Evolutionary conservation across 2,329 filamentous ascomycete species (phyloP).

Genomic region (Microcyclospora pomicola): DNA sequence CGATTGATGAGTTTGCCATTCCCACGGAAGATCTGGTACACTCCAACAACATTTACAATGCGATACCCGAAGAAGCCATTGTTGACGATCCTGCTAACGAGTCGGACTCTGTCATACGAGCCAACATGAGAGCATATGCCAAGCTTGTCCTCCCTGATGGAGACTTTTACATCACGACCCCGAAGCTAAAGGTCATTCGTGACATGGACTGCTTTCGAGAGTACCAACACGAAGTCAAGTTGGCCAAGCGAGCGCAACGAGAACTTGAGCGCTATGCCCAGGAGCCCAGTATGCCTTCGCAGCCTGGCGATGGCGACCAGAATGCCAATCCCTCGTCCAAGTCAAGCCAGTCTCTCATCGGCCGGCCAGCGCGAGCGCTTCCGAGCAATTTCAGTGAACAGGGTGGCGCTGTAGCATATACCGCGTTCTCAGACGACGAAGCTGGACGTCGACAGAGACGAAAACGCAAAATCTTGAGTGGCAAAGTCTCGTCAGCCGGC

Average conservation of each 20-base stretch:
- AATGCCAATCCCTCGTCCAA: constrained; percentile 5
- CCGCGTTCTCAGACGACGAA: constrained; percentile 45
- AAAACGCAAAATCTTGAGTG: constrained; percentile 1
- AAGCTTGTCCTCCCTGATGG: constrained; percentile 62
- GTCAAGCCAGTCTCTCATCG: constrained; percentile 14
- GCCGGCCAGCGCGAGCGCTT: constrained; percentile 15
- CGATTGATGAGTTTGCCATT: neutral
- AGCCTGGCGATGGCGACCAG: constrained; percentile 12
- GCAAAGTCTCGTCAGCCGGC: constrained; percentile 34
- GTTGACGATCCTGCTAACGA: neutral
- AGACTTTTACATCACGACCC: constrained; percentile 66
- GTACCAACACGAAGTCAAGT: constrained; percentile 1
- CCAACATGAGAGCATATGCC: constrained; percentile 43
- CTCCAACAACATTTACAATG: no score
- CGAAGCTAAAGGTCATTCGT: constrained; percentile 54
- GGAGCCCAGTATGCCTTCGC: constrained; percentile 17
- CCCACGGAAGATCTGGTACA: neutral
- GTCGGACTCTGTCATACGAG: constrained; percentile 1
- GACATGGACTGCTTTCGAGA: constrained; percentile 29
- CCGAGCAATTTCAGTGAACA: constrained; percentile 21
- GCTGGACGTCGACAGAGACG: constrained; percentile 28
- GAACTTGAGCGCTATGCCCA: constrained; percentile 14
- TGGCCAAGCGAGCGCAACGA: constrained; percentile 5
- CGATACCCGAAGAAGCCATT: neutral
- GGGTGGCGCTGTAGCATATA: constrained; percentile 16